Percentiles rank a stretch among this genome's conserved stretches.
Conservation (phyloP, 345 rosid species). For the Cardiospermum halicacabum region DNA sequence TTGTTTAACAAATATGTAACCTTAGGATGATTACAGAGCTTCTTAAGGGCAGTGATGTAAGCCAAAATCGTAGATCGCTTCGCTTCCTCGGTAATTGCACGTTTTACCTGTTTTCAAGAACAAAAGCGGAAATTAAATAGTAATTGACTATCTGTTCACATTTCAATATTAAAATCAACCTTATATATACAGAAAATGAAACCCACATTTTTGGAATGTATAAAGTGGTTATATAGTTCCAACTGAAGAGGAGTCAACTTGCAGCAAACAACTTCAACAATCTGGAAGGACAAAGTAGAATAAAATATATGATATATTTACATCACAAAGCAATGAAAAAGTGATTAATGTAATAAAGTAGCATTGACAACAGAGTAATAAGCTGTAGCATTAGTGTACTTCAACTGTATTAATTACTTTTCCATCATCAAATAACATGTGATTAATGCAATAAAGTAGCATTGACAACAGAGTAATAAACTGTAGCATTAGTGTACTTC, state of each 20-base stretch:
- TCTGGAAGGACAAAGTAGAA: constrained; percentile 46
- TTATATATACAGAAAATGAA: constrained; percentile 17
- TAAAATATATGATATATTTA: background rate
- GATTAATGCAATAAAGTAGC: background rate
- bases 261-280: constrained; percentile 97
- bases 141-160: background rate
- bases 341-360: background rate
- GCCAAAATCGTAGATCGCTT: constrained; percentile 94
- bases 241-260: constrained; percentile 91
- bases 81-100: constrained; percentile 68
- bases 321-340: background rate
- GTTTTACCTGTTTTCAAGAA: constrained; percentile 59
- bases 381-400: too few relatives aligned
- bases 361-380: too few relatives aligned
- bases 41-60: constrained; percentile 96
- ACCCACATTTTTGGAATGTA: constrained; percentile 91
- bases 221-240: constrained; percentile 80
- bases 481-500: too few relatives aligned
- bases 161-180: constrained; percentile 1
- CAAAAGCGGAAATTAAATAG: constrained; percentile 5
- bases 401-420: background rate
- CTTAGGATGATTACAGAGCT: constrained; percentile 99
- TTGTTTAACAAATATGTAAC: constrained; percentile 24
- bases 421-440: background rate
- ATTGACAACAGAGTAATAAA: too few relatives aligned